A percentile compares a stretch with the other conserved stretches of the same genome.
Conservation (phyloP, 805 yeast species). For the Candida xiaguanensis region DNA sequence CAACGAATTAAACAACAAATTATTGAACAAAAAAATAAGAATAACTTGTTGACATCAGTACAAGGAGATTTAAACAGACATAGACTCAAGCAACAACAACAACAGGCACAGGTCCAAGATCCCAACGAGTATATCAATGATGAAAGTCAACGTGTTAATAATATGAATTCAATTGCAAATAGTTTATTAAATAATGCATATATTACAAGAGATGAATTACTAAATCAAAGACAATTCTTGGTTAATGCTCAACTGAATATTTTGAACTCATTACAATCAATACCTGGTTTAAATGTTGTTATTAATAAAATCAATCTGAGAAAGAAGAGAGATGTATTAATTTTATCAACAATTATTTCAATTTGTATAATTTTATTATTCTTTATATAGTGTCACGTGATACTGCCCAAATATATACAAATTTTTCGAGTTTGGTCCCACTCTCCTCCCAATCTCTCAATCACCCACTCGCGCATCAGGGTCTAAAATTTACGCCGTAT, state of each 20-base stretch:
- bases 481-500: constrained; percentile 3
- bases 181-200: constrained; percentile 77
- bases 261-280: constrained; percentile 54
- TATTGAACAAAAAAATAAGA: constrained; percentile 70
- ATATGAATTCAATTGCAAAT: constrained; percentile 74
- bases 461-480: no score
- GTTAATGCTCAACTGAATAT: constrained; percentile 62
- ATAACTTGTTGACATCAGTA: constrained; percentile 71
- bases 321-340: constrained; percentile 80
- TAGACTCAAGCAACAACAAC: constrained; percentile 32
- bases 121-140: constrained; percentile 75
- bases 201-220: constrained; percentile 82
- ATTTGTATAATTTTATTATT: constrained; percentile 68
- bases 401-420: no score
- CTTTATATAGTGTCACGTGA: constrained; percentile 24
- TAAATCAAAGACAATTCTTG: constrained; percentile 64
- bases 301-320: constrained; percentile 82
- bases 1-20: constrained; percentile 55
- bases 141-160: constrained; percentile 71
- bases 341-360: constrained; percentile 72
- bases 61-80: constrained; percentile 76
- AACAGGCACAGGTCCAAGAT: constrained; percentile 14
- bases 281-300: constrained; percentile 81
- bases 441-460: not conserved
- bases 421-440: no score